A percentile compares a stretch with the other conserved stretches of the same genome.
Conservation (phyloP, 2,329 filamentous ascomycete genomes). For the Cadophora malorum region DNA sequence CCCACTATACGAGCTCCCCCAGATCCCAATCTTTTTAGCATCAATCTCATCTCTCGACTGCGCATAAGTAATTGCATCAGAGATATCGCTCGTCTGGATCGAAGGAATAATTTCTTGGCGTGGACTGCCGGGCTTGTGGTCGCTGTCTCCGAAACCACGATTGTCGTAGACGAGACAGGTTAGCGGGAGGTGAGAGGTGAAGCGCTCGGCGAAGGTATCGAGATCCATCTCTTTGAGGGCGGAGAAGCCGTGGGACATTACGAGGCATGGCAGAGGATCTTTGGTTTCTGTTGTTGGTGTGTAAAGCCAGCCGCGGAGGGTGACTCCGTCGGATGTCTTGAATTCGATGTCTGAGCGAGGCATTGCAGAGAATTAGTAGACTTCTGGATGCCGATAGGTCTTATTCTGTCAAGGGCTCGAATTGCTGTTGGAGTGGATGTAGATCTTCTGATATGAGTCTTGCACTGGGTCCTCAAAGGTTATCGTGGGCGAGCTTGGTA, state of each 20-base stretch:
- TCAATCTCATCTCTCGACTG: constrained; percentile 45
- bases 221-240: constrained; percentile 38
- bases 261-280: constrained; percentile 32
- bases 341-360: constrained; percentile 30
- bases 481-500: too few species aligned
- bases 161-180: constrained; percentile 47
- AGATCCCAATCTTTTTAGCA: constrained; percentile 46
- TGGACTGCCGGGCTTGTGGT: constrained; percentile 41
- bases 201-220: constrained; percentile 38
- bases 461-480: too few species aligned
- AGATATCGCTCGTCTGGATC: constrained; percentile 46
- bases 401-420: too few species aligned
- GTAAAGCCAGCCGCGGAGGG: constrained; percentile 45
- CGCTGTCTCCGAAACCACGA: constrained; percentile 45
- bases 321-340: constrained; percentile 40
- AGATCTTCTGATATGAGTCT: too few species aligned
- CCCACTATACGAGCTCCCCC: constrained; percentile 48
- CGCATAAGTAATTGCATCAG: constrained; percentile 49
- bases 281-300: constrained; percentile 24
- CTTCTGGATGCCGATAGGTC: too few species aligned
- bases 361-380: not conserved
- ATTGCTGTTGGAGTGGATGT: too few species aligned
- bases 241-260: constrained; percentile 39
- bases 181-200: constrained; percentile 37
- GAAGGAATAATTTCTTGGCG: constrained; percentile 45